A percentile compares a stretch with the other conserved stretches of the same genome.
Conservation (phyloP, 1,284 basidiomycete genomes). For the Apiotrichum brassicae region DNA sequence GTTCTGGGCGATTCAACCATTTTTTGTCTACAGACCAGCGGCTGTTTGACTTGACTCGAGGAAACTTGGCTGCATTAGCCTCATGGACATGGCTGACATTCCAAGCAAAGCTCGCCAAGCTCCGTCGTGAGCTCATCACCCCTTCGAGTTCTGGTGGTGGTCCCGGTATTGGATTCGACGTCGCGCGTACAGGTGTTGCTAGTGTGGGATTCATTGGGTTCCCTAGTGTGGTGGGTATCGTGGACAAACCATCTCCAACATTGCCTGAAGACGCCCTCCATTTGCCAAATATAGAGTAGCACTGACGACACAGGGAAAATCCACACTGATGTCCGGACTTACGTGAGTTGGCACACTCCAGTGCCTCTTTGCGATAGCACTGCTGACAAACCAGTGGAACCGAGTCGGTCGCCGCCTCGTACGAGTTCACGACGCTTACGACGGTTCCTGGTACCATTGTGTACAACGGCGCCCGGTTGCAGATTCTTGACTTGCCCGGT, state of each 20-base stretch:
- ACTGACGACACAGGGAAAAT: conserved; percentile 54
- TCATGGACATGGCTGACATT: conserved; percentile 22
- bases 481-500: conserved; percentile 53
- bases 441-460: conserved; percentile 85
- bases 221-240: conserved; percentile 15
- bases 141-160: conserved; percentile 73
- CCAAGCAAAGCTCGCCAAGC: conserved; percentile 91
- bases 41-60: no score
- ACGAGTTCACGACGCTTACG: conserved; percentile 79
- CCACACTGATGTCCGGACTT: conserved; percentile 94
- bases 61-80: no score
- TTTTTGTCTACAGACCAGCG: no score
- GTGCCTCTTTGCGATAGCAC: no score
- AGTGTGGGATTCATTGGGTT: conserved; percentile 87
- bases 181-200: conserved; percentile 90
- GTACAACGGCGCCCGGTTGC: conserved; percentile 56
- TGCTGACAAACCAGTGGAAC: conserved; percentile 56
- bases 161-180: conserved; percentile 86
- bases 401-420: conserved; percentile 94
- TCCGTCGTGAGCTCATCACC: conserved; percentile 86
- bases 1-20: background rate
- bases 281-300: no score
- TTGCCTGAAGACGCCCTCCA: no score
- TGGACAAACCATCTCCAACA: background rate
- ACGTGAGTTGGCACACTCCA: conserved; percentile 49